A percentile compares a stretch with the other conserved stretches of the same genome.
phyloP scores from a whole-genome alignment of 208 protist genomes.

The Phytomonas sp. region DNA sequence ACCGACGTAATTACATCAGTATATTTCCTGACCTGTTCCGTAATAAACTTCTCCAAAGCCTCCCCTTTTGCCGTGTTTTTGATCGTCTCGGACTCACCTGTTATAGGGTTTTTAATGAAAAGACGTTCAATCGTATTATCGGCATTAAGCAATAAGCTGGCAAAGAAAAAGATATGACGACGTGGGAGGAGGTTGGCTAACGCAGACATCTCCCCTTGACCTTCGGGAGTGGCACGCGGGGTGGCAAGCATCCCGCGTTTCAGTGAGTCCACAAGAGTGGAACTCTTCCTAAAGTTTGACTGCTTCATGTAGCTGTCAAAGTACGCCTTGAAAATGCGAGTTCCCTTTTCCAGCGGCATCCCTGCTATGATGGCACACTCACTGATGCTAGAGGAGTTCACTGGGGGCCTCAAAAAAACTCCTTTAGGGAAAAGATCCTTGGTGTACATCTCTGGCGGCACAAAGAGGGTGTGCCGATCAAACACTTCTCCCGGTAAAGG shows the following conservation, averaged over 20 bases:
- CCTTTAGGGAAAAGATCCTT: conserved; percentile 56
- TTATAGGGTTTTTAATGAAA: conserved; percentile 85
- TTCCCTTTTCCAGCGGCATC: conserved; percentile 66
- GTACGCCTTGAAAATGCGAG: conserved; percentile 78
- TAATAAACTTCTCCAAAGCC: conserved; percentile 56
- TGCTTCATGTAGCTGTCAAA: conserved; percentile 78
- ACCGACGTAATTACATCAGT: conserved; percentile 67
- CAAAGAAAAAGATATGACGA: conserved; percentile 82
- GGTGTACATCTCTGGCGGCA: conserved; percentile 24
- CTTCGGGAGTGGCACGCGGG: conserved; percentile 42
- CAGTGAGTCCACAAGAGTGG: conserved; percentile 67
- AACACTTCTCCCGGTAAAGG: conserved; percentile 66
- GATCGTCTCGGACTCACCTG: conserved; percentile 75
- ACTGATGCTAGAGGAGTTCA: conserved; percentile 69
- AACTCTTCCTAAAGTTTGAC: conserved; percentile 82
- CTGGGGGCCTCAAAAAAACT: conserved; percentile 80
- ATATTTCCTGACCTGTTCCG: conserved; percentile 53
- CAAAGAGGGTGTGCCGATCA: conserved; percentile 75
- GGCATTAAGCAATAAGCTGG: conserved; percentile 28
- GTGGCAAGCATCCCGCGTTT: conserved; percentile 52
- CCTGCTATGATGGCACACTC: conserved; percentile 83
- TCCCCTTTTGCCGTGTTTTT: conserved; percentile 31
- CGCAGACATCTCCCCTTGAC: conserved; percentile 45
- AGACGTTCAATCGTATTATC: conserved; percentile 58
- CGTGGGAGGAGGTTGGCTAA: conserved; percentile 80